A percentile compares a stretch with the other conserved stretches of the same genome.
Conservation (phyloP, 495 filamentous ascomycete genomes). For the Massariosphaeria phaeospora region DNA sequence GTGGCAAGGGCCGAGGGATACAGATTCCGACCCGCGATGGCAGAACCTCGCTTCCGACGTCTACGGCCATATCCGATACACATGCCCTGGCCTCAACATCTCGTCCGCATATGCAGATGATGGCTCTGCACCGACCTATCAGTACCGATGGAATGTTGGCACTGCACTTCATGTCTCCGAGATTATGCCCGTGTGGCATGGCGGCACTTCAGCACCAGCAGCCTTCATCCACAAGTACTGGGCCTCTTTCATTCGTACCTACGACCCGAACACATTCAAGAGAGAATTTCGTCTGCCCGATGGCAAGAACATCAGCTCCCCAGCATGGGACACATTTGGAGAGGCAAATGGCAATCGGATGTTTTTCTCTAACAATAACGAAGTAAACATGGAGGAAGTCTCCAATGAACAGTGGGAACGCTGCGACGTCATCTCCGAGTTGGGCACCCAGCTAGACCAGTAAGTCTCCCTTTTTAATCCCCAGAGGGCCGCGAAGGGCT, state of each 20-base stretch:
- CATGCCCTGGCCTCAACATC: conserved; percentile 54
- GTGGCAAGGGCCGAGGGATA: conserved; percentile 41
- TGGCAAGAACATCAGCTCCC: conserved; percentile 35
- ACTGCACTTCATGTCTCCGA: conserved; percentile 22
- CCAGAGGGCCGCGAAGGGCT: too few relatives aligned
- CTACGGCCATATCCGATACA: conserved; percentile 73
- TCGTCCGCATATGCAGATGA: conserved; percentile 13
- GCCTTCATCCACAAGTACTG: conserved; percentile 62
- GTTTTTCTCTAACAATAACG: conserved; percentile 29
- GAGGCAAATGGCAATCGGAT: conserved; percentile 23
- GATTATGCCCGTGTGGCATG: conserved; percentile 12
- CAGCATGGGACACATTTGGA: conserved; percentile 50
- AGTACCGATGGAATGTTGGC: conserved; percentile 62
- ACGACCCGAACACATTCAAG: conserved; percentile 55
- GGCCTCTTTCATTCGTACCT: conserved; percentile 61
- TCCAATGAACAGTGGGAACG: conserved; percentile 9
- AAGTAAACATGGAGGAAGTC: conserved; percentile 32
- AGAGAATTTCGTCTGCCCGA: not conserved
- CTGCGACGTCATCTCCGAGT: conserved; percentile 11
- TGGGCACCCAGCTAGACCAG: conserved; percentile 18
- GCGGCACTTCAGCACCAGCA: conserved; percentile 48
- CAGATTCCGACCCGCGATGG: conserved; percentile 12
- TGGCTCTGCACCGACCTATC: conserved; percentile 21
- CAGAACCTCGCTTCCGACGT: conserved; percentile 50
- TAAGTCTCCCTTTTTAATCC: conserved; percentile 7